These are phyloP conservation scores for Corylus heterophylla DNA, from an alignment of 306 rosid genomes.

Conservation along the genomic window DNA sequence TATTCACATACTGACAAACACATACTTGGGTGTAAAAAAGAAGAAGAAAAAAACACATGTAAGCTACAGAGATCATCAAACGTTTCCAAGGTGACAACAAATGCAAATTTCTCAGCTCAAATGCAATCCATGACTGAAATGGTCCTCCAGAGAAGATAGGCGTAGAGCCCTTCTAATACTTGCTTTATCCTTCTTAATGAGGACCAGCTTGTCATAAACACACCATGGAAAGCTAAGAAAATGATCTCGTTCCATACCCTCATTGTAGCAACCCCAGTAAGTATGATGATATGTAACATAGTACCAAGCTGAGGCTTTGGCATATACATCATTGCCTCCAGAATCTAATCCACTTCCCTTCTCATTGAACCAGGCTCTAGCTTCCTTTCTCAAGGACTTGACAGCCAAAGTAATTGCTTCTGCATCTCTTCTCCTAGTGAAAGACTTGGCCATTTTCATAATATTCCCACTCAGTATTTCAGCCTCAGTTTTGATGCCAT, in stretches of 20 bases:
- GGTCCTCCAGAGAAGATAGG: constrained; percentile 19
- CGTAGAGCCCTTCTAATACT: constrained; percentile 18
- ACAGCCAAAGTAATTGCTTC: constrained; percentile 60
- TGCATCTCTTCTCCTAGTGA: constrained; percentile 51
- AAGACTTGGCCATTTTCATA: constrained; percentile 58
- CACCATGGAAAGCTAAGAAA: constrained; percentile 76
- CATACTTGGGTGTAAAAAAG: neutral
- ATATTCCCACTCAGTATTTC: constrained; percentile 70
- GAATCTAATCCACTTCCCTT: constrained; percentile 31
- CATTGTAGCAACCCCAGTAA: constrained; percentile 61
- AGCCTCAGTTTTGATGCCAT: constrained; percentile 76
- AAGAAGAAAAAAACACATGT: neutral
- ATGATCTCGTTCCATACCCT: constrained; percentile 52
- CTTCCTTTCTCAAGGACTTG: constrained; percentile 66
- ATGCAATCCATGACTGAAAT: constrained; percentile 19
- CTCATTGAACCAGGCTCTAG: constrained; percentile 69
- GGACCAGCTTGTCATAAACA: constrained; percentile 51
- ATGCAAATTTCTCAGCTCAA: constrained; percentile 15
- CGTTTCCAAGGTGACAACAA: neutral
- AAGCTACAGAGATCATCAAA: neutral
- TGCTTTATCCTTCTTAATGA: constrained; percentile 51
- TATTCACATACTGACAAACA: neutral
- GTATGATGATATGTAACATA: constrained; percentile 66
- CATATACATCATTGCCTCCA: constrained; percentile 33
- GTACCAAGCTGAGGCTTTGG: constrained; percentile 84